phyloP scores from a whole-genome alignment of 2,329 filamentous ascomycete species.

The Colletotrichum eleusines region DNA sequence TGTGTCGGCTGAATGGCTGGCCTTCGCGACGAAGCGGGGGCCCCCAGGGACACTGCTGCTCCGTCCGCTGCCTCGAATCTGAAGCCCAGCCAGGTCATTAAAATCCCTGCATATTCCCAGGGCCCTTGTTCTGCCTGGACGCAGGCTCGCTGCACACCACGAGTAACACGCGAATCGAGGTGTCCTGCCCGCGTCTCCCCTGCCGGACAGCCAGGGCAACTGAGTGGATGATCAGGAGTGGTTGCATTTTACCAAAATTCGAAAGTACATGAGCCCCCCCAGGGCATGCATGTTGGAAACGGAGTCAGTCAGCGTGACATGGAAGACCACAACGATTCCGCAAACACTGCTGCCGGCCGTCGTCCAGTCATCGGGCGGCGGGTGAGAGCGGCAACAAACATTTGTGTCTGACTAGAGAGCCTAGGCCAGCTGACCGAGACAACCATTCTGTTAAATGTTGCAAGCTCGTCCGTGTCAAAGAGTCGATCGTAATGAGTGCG shows the following conservation, averaged over 20 bases:
- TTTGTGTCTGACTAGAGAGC: conserved; percentile 18
- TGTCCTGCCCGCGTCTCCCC: conserved; percentile 39
- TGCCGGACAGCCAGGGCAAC: conserved; percentile 16
- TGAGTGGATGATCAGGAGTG: conserved; percentile 15
- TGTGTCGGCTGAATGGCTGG: conserved; percentile 29
- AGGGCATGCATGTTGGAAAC: conserved; percentile 35
- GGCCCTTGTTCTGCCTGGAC: conserved; percentile 25
- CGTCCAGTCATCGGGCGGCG: conserved; percentile 30
- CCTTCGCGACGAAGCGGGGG: neutral
- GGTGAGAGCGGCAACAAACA: conserved; percentile 5
- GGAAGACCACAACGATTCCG: conserved; percentile 15
- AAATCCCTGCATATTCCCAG: conserved; percentile 32
- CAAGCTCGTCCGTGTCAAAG: conserved; percentile 18
- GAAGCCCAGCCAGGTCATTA: conserved; percentile 35
- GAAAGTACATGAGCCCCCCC: conserved; percentile 20
- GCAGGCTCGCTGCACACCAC: conserved; percentile 8
- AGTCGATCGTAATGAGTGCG: conserved; percentile 18
- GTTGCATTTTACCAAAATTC: conserved; percentile 30
- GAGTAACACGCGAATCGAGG: conserved; percentile 26
- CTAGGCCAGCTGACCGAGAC: conserved; percentile 13
- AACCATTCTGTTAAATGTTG: neutral
- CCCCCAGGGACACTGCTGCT: conserved; percentile 18
- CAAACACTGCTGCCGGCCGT: conserved; percentile 26
- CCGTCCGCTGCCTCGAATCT: conserved; percentile 18
- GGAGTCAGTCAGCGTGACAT: conserved; percentile 19